Conservation (phyloP, 805 yeast genomes). For the Teunomyces kruisii region DNA sequence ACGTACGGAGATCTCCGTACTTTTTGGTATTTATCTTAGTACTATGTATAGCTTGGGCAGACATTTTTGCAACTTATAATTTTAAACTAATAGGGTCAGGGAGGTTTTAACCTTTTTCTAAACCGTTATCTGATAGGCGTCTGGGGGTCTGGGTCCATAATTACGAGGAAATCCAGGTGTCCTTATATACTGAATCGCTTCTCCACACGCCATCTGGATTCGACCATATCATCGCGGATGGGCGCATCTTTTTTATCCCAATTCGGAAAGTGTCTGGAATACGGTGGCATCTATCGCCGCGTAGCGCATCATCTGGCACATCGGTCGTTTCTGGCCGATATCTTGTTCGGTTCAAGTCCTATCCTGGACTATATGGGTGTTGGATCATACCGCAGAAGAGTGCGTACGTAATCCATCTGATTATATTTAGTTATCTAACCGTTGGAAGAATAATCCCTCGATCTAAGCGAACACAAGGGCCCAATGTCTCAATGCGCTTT, state of each 20-base stretch:
- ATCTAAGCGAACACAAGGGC: neutral
- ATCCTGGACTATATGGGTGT: neutral
- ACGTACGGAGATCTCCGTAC: constrained; percentile 5
- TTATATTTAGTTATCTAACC: neutral
- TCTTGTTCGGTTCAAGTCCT: neutral
- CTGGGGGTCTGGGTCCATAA: too few relatives aligned
- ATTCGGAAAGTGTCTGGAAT: neutral
- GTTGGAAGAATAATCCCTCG: neutral
- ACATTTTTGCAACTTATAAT: neutral
- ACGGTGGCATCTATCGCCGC: neutral
- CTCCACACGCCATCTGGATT: neutral
- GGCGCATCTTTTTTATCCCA: neutral
- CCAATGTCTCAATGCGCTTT: neutral
- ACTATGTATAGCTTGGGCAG: neutral
- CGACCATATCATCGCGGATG: neutral
- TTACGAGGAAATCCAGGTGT: too few relatives aligned
- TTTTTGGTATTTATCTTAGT: constrained; percentile 6
- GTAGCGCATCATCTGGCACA: neutral
- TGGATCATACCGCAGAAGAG: neutral
- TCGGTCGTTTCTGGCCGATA: neutral
- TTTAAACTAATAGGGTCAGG: neutral
- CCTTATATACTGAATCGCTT: neutral
- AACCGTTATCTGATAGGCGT: neutral
- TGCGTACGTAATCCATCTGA: neutral
- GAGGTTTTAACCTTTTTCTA: neutral